Evolutionary conservation across 2,329 filamentous ascomycete species (phyloP).

Genomic region (Botrytis hyacinthi): DNA sequence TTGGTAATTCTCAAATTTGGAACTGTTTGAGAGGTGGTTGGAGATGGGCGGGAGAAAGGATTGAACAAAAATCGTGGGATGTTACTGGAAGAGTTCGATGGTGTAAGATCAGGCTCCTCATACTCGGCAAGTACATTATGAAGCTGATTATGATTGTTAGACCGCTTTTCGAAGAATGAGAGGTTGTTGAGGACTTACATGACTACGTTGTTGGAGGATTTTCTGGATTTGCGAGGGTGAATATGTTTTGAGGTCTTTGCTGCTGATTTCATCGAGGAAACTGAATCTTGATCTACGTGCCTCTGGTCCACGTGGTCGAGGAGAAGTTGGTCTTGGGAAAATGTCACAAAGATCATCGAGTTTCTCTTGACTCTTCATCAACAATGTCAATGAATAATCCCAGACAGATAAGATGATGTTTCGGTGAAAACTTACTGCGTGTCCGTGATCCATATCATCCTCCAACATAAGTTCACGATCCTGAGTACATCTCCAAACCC

Average conservation of each 20-base stretch:
- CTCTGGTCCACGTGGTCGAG: constrained; percentile 29
- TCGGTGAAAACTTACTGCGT: constrained; percentile 30
- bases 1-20: constrained; percentile 1
- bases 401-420: not conserved
- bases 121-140: constrained; percentile 7
- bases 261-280: constrained; percentile 43
- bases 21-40: constrained; percentile 3
- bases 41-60: constrained; percentile 10
- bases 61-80: constrained; percentile 12
- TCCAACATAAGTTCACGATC: constrained; percentile 52
- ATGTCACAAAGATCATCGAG: constrained; percentile 32
- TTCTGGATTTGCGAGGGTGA: constrained; percentile 47
- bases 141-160: constrained; percentile 4
- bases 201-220: constrained; percentile 51
- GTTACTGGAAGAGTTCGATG: not conserved
- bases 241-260: constrained; percentile 47
- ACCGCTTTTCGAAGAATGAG: not conserved
- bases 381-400: constrained; percentile 31
- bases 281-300: constrained; percentile 28
- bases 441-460: constrained; percentile 38
- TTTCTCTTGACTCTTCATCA: constrained; percentile 25
- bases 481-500: constrained; percentile 71
- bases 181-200: constrained; percentile 41
- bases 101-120: not conserved
- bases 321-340: constrained; percentile 27